Conservation (phyloP, 2,329 filamentous ascomycete species). For the Apiospora phragmitis region DNA sequence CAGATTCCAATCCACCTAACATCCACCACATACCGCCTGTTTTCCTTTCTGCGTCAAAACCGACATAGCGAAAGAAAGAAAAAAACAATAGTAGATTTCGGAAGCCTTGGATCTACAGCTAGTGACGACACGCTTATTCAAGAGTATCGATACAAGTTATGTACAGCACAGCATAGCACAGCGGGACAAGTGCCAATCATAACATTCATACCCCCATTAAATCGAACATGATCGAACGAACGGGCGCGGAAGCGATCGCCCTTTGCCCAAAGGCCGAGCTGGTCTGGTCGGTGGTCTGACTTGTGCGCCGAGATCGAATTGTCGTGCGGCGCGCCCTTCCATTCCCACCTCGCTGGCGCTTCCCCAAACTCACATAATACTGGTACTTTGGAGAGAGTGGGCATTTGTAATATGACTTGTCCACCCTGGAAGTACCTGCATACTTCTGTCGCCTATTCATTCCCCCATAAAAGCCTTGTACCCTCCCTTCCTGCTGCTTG, state of each 20-base stretch:
- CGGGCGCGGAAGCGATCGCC: background rate
- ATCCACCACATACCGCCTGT: conserved; percentile 2
- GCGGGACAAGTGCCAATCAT: background rate
- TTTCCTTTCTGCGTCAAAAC: background rate
- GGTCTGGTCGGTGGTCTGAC: background rate
- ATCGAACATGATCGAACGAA: background rate
- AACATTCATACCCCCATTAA: background rate
- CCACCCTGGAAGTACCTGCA: background rate
- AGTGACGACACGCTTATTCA: conserved; percentile 1
- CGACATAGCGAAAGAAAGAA: background rate
- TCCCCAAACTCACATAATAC: conserved; percentile 3
- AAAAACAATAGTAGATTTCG: conserved; percentile 4
- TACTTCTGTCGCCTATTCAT: background rate
- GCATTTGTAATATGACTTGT: conserved; percentile 7
- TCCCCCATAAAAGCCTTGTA: conserved; percentile 1
- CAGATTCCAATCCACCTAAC: background rate
- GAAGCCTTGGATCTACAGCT: conserved; percentile 8
- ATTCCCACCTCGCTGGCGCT: conserved; percentile 3
- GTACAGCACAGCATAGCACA: background rate
- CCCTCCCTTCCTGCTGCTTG: background rate
- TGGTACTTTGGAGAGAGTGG: background rate
- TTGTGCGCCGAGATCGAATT: background rate
- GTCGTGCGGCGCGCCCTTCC: background rate
- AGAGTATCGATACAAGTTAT: background rate
- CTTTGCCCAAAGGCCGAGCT: background rate